Evolutionary conservation across 1,284 basidiomycete species (phyloP).

Genomic region (Mycena citricolor): DNA sequence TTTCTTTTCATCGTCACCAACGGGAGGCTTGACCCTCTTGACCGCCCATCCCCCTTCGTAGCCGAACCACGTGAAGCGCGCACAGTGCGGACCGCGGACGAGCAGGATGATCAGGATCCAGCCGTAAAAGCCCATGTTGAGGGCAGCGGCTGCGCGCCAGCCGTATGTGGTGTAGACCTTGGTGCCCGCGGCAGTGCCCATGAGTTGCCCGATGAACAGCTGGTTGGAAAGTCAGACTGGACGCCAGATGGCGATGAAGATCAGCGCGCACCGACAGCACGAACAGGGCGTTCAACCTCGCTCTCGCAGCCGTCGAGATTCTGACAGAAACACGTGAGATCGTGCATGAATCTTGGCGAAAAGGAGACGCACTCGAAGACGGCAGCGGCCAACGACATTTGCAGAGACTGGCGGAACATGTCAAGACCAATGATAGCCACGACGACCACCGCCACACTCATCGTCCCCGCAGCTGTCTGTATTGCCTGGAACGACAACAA

Average conservation of each 20-base stretch:
- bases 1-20: no score
- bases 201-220: conserved; percentile 61
- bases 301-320: conserved; percentile 53
- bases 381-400: conserved; percentile 43
- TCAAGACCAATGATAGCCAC: conserved; percentile 43
- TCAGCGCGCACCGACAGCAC: conserved; percentile 49
- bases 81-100: conserved; percentile 55
- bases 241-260: conserved; percentile 4
- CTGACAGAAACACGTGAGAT: conserved; percentile 29
- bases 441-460: conserved; percentile 57
- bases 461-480: conserved; percentile 57
- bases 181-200: conserved; percentile 65
- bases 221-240: conserved; percentile 24
- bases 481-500: conserved; percentile 49
- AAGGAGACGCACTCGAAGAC: conserved; percentile 36
- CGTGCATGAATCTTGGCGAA: background rate
- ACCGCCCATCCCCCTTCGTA: conserved; percentile 50
- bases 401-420: conserved; percentile 43
- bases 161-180: conserved; percentile 58
- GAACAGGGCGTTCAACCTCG: conserved; percentile 63
- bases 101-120: conserved; percentile 46
- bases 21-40: no score
- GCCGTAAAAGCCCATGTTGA: conserved; percentile 51
- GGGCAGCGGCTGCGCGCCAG: conserved; percentile 55
- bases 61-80: conserved; percentile 54